A percentile compares a stretch with the other conserved stretches of the same genome.
These are phyloP conservation scores for Corylus avellana DNA, from an alignment of 306 rosid genomes.

Conservation along the genomic window DNA sequence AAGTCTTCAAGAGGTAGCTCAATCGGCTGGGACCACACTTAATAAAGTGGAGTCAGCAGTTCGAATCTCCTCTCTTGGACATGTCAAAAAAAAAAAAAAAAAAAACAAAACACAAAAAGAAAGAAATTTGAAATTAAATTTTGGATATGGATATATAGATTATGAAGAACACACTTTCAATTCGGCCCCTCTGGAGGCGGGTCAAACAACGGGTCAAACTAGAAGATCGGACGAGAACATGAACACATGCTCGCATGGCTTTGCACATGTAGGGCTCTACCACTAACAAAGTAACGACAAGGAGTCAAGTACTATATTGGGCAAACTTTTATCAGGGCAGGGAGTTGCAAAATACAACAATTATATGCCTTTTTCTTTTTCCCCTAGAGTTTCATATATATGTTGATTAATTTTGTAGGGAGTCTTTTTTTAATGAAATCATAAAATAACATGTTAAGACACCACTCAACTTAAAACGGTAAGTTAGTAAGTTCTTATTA, in stretches of 20 bases:
- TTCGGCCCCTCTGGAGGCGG: conserved; percentile 41
- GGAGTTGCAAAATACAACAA: conserved; percentile 22
- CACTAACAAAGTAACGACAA: conserved; percentile 42
- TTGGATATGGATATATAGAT: background rate
- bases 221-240: conserved; percentile 33
- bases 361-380: conserved; percentile 33
- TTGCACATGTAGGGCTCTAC: conserved; percentile 58
- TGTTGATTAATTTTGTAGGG: background rate
- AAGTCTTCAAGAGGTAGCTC: too few relatives aligned
- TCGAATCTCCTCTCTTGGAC: too few relatives aligned
- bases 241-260: conserved; percentile 82
- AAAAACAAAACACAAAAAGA: too few relatives aligned
- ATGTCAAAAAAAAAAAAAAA: too few relatives aligned
- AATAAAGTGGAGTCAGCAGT: too few relatives aligned
- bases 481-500: too few relatives aligned
- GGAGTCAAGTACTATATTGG: background rate
- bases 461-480: too few relatives aligned
- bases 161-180: conserved; percentile 2
- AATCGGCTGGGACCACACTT: too few relatives aligned
- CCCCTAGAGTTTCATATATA: background rate
- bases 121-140: too few relatives aligned
- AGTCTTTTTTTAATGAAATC: too few relatives aligned
- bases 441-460: too few relatives aligned
- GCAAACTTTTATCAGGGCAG: conserved; percentile 23
- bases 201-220: conserved; percentile 3